These are phyloP conservation scores for Monosporascus cannonballus DNA, from an alignment of 2,329 filamentous ascomycete species.

Conservation along the genomic window DNA sequence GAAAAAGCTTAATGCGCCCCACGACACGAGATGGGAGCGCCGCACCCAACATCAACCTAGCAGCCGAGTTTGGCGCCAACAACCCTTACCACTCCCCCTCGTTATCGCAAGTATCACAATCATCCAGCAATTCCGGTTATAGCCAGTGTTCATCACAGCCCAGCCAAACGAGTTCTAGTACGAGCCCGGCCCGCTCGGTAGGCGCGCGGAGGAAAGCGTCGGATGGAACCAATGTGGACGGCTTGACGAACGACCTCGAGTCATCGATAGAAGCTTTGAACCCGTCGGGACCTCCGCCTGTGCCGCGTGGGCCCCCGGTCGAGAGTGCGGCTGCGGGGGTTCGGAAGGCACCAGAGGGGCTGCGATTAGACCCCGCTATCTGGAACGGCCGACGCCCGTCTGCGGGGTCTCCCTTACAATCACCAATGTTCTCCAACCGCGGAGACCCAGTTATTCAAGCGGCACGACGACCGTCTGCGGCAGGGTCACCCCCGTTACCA, in stretches of 20 bases:
- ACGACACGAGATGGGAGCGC: conserved; percentile 31
- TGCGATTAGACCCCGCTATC: conserved; percentile 27
- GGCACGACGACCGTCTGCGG: conserved; percentile 7
- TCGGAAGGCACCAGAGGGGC: conserved; percentile 7
- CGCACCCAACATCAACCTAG: conserved; percentile 45
- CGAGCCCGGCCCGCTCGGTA: conserved; percentile 46
- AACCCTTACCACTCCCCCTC: conserved; percentile 61
- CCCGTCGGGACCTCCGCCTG: conserved; percentile 22
- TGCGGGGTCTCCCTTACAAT: conserved; percentile 7
- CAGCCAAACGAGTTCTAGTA: conserved; percentile 56
- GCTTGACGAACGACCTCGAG: conserved; percentile 50
- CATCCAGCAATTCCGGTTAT: conserved; percentile 57
- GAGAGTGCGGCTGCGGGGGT: conserved; percentile 1
- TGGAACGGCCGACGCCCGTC: conserved; percentile 10
- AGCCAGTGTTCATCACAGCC: conserved; percentile 39
- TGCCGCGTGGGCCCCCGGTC: conserved; percentile 9
- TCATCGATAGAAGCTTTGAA: conserved; percentile 39
- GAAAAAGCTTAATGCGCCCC: conserved; percentile 41
- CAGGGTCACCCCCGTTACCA: conserved; percentile 7
- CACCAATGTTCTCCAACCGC: conserved; percentile 9
- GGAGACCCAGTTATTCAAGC: conserved; percentile 3
- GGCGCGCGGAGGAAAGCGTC: conserved; percentile 33
- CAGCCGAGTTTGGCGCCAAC: conserved; percentile 52
- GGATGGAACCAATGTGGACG: conserved; percentile 37
- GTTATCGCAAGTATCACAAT: conserved; percentile 58